A percentile compares a stretch with the other conserved stretches of the same genome.
phyloP scores from a whole-genome alignment of 441 rosid species.

The Viola pubescens region DNA sequence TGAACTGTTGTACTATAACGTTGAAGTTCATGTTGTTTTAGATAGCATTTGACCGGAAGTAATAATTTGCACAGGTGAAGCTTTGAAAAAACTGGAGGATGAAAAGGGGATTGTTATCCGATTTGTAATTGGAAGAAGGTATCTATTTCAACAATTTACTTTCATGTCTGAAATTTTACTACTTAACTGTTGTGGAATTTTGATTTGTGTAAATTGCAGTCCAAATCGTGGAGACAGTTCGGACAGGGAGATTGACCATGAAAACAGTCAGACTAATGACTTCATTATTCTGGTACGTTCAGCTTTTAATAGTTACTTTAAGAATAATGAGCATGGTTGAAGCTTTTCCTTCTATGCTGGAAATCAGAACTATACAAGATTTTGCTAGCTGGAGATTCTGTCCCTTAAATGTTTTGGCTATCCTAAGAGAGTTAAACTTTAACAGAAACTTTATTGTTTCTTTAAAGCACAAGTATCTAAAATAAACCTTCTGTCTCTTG shows the following conservation, averaged over 20 bases:
- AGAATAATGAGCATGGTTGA: background rate
- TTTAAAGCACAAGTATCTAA: too few relatives aligned
- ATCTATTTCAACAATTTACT: conserved; percentile 9
- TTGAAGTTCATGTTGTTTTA: background rate
- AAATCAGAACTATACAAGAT: background rate
- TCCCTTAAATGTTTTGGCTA: background rate
- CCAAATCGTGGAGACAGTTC: conserved; percentile 70
- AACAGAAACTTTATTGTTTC: too few relatives aligned
- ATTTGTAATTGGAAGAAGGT: conserved; percentile 89
- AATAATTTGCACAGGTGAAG: conserved; percentile 37
- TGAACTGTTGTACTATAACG: too few relatives aligned
- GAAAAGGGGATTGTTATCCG: conserved; percentile 64
- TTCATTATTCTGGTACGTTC: conserved; percentile 70
- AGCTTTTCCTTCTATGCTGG: background rate
- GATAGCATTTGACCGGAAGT: conserved; percentile 14
- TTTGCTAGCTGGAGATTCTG: background rate
- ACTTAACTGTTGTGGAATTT: conserved; percentile 7
- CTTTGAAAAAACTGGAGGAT: conserved; percentile 50
- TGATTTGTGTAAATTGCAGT: conserved; percentile 34
- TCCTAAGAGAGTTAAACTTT: too few relatives aligned
- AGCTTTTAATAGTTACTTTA: conserved; percentile 13
- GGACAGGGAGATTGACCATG: conserved; percentile 68
- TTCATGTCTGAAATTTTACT: background rate
- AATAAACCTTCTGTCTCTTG: too few relatives aligned
- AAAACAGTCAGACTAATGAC: conserved; percentile 68